Evolutionary conservation across 2,329 filamentous ascomycete species (phyloP).

Genomic region (Colletotrichum musae): DNA sequence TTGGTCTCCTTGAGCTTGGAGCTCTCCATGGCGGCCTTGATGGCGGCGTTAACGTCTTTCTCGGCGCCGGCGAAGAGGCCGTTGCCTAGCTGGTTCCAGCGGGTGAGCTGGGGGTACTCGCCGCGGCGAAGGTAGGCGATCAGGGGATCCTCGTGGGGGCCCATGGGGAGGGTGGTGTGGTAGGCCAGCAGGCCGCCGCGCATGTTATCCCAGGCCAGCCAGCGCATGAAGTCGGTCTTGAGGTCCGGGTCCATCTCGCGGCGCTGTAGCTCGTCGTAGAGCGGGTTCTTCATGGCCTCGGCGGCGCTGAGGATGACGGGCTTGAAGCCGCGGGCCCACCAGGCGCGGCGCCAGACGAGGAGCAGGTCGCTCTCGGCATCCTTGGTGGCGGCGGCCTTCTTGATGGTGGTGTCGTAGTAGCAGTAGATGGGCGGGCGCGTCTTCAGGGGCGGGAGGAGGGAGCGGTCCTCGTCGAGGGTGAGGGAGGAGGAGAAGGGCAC

Average conservation of each 20-base stretch:
- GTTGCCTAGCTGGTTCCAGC: slow-evolving; percentile 79
- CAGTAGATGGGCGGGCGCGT: slow-evolving; percentile 86
- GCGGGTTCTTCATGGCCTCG: slow-evolving; percentile 87
- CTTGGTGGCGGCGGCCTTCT: slow-evolving; percentile 74
- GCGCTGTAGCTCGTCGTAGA: slow-evolving; percentile 79
- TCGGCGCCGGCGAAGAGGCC: slow-evolving; percentile 82
- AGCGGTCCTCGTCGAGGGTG: slow-evolving; percentile 84
- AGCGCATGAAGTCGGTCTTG: slow-evolving; percentile 81
- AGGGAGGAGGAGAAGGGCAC: slow-evolving; percentile 86
- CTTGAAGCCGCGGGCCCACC: slow-evolving; percentile 94
- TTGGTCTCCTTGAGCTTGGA: slow-evolving; percentile 70
- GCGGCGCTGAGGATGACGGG: slow-evolving; percentile 84
- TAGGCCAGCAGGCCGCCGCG: slow-evolving; percentile 85
- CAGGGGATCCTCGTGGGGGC: slow-evolving; percentile 78
- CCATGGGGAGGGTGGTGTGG: slow-evolving; percentile 89
- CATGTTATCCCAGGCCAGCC: slow-evolving; percentile 96
- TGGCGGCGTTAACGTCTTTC: slow-evolving; percentile 72
- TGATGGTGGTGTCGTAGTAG: slow-evolving; percentile 82
- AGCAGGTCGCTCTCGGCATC: slow-evolving; percentile 85
- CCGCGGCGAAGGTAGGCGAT: slow-evolving; percentile 82
- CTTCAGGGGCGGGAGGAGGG: slow-evolving; percentile 83
- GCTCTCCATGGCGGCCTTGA: slow-evolving; percentile 72
- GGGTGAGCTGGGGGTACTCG: slow-evolving; percentile 80
- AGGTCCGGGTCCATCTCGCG: slow-evolving; percentile 71
- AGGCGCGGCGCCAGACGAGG: slow-evolving; percentile 90